Percentiles rank a stretch among this genome's conserved stretches.
phyloP scores from a whole-genome alignment of 2,329 filamentous ascomycete species.

The Xylaria sp. region DNA sequence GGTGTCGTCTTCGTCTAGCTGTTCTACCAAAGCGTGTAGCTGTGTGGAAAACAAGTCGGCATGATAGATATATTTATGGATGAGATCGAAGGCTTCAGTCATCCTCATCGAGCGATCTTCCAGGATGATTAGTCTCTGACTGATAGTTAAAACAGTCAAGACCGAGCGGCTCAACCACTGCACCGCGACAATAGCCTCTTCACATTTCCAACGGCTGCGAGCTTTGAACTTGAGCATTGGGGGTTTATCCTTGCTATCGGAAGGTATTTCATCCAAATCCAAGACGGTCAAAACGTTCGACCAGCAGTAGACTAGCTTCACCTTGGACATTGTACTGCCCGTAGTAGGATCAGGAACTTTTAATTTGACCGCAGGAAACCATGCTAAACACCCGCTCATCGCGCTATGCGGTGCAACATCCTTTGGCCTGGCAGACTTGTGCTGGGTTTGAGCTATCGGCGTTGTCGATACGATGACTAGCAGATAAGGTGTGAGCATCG shows the following conservation, averaged over 20 bases:
- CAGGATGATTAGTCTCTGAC: slow-evolving; percentile 89
- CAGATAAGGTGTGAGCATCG: slow-evolving; percentile 94
- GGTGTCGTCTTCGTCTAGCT: slow-evolving; percentile 84
- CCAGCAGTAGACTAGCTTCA: slow-evolving; percentile 97
- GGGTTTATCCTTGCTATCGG: slow-evolving; percentile 79
- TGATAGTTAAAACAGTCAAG: slow-evolving; percentile 89
- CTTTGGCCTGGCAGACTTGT: slow-evolving; percentile 91
- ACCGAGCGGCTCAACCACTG: slow-evolving; percentile 98
- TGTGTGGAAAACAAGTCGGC: slow-evolving; percentile 90
- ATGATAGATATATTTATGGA: slow-evolving; percentile 93
- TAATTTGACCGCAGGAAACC: slow-evolving; percentile 95
- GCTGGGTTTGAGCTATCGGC: slow-evolving; percentile 93
- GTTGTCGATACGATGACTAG: slow-evolving; percentile 98
- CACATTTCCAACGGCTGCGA: slow-evolving; percentile 89
- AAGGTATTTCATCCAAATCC: slow-evolving; percentile 80
- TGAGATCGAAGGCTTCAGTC: slow-evolving; percentile 92
- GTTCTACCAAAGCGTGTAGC: slow-evolving; percentile 84
- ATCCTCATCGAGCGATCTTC: slow-evolving; percentile 90
- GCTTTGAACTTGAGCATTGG: slow-evolving; percentile 82
- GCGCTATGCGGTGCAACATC: slow-evolving; percentile 90
- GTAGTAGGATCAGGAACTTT: slow-evolving; percentile 77
- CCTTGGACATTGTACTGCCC: slow-evolving; percentile 76
- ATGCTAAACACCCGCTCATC: slow-evolving; percentile 92
- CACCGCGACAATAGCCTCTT: slow-evolving; percentile 94
- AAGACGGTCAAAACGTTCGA: slow-evolving; percentile 96